Evolutionary conservation across 768 basidiomycete genomes (phyloP), one percentile per base, ranked within the genome.

Genomic region (Leccinum rimulosum): DNA sequence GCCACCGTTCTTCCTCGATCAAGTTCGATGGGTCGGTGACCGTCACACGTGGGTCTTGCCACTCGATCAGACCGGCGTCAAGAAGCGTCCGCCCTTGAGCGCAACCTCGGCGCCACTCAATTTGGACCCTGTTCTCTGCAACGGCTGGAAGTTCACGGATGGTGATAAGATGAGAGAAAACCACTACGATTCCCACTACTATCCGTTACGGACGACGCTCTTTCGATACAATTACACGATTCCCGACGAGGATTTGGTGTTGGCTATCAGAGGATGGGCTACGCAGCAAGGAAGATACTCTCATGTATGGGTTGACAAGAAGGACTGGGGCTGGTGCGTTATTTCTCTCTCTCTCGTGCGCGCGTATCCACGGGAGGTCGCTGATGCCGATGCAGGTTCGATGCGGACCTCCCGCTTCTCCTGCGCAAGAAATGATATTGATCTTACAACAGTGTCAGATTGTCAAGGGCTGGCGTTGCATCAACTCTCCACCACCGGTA

Each of bases 11-110:
- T 65, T 75, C 47, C 52, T 59, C 2, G 38, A 56, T n/a, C 31
- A 62, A 2, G 40, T 19, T 2, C 71, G 78, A 12, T 72, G 64
- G 68, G 64, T 79, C 2, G 67, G 68, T 2, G 77, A 79, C 40
- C 38, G 36, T 0, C 33, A 63, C 31, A 69, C 70, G 47, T 76
- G 75, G 74, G 65, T 60, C 0, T 27, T 77, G 12, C 68, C 70
- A 0, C 56, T 78, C 11, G 64, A 74, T 49, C 69, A 60, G 11
- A 56, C 57, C 0, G 62, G 59, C 8, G 51, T 66, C 22, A 47
- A 50, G 22, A 17, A 6, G 6, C 68, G 69, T 4, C 58, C 58
- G 0, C 47, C 64, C 1, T 17, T 56, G 53, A 64, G 58, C 19
- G 3, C 8, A 2, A 17, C 55, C 1, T 70, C 69, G 0, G 52